Conservation (phyloP, 2,329 filamentous ascomycete genomes). For the Gaeumannomyces sp. region DNA sequence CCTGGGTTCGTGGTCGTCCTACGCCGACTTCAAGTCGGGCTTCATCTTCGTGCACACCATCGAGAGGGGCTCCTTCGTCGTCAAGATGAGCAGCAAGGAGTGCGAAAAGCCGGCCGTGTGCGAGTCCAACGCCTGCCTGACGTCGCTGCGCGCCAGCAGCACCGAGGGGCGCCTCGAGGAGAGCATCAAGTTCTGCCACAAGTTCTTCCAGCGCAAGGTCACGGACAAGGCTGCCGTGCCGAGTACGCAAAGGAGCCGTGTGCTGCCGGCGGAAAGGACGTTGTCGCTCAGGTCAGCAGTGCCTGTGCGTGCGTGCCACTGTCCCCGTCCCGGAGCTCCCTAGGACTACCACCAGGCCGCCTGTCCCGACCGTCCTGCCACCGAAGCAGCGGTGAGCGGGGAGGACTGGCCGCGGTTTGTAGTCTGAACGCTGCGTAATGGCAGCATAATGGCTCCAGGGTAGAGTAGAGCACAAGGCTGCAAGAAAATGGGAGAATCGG, state of each 20-base stretch:
- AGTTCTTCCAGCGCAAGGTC: conserved; percentile 6
- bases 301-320: conserved; percentile 24
- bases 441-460: too few relatives aligned
- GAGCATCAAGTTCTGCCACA: conserved; percentile 6
- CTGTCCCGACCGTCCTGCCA: conserved; percentile 6
- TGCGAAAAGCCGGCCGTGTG: conserved; percentile 4
- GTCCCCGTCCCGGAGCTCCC: conserved; percentile 9
- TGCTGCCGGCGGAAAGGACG: background rate
- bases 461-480: too few relatives aligned
- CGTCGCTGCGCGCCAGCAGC: conserved; percentile 2
- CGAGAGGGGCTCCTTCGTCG: conserved; percentile 28
- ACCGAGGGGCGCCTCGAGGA: conserved; percentile 6
- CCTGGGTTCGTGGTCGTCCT: conserved; percentile 37
- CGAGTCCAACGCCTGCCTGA: conserved; percentile 6
- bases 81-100: conserved; percentile 5
- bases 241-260: conserved; percentile 2
- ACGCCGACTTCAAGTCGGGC: conserved; percentile 32
- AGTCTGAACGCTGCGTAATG: background rate
- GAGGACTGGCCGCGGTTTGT: background rate
- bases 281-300: conserved; percentile 19
- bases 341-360: conserved; percentile 4
- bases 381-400: background rate
- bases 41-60: conserved; percentile 41
- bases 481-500: too few relatives aligned
- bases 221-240: background rate